Evolutionary conservation across 305 asterid genomes (phyloP).

Genomic region (Fraxinus paxiana): DNA sequence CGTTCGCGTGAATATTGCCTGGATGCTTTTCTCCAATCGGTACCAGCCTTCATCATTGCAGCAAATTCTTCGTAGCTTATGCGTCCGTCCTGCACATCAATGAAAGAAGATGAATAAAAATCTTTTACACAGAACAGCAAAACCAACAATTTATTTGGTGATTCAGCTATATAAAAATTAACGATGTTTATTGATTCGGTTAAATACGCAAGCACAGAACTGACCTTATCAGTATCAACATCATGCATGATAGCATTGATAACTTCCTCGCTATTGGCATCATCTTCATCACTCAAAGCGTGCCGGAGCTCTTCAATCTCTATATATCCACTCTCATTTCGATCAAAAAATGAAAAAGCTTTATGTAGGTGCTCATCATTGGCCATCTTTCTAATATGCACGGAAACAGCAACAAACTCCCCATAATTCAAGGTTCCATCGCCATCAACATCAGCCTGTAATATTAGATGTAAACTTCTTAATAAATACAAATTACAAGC

Average conservation of each 20-base stretch:
- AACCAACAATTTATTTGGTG: background rate
- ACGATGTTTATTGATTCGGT: background rate
- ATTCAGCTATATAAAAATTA: background rate
- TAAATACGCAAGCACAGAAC: background rate
- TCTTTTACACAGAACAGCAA: background rate
- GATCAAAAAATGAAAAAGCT: slow-evolving; percentile 74
- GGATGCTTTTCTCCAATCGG: slow-evolving; percentile 79
- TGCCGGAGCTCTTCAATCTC: slow-evolving; percentile 68
- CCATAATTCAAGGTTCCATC: slow-evolving; percentile 64
- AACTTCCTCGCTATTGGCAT: slow-evolving; percentile 54
- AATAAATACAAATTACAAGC: background rate
- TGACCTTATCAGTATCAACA: slow-evolving; percentile 75
- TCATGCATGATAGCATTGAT: slow-evolving; percentile 69
- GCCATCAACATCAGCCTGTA: slow-evolving; percentile 68
- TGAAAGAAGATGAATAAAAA: slow-evolving; percentile 1
- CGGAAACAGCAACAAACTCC: slow-evolving; percentile 66
- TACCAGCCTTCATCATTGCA: slow-evolving; percentile 74
- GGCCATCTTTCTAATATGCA: slow-evolving; percentile 59
- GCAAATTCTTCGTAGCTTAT: slow-evolving; percentile 65
- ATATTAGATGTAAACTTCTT: slow-evolving; percentile 15
- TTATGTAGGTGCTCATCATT: slow-evolving; percentile 78
- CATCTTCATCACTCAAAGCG: slow-evolving; percentile 64
- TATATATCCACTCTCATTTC: slow-evolving; percentile 53
- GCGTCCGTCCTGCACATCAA: slow-evolving; percentile 54
- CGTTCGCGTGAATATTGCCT: slow-evolving; percentile 70